These are phyloP conservation scores for Fusarium sp. DNA, from an alignment of 2,329 filamentous ascomycete genomes.

Conservation along the genomic window DNA sequence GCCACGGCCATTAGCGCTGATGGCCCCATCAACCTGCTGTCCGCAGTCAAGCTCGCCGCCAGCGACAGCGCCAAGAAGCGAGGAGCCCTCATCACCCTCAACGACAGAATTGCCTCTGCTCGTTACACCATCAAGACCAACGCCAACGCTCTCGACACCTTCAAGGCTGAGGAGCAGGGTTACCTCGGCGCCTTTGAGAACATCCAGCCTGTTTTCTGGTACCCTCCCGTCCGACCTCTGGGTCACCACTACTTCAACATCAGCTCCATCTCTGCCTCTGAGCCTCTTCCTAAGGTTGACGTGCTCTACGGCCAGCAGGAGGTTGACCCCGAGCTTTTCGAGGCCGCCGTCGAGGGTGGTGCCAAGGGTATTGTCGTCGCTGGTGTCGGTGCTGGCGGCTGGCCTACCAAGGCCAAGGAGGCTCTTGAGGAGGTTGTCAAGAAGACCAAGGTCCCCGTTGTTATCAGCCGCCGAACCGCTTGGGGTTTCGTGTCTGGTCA, in stretches of 20 bases:
- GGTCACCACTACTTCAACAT: constrained; percentile 59
- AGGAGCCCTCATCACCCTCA: constrained; percentile 70
- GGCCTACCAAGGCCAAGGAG: constrained; percentile 51
- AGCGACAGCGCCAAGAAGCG: constrained; percentile 58
- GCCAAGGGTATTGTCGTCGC: constrained; percentile 67
- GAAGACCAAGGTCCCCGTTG: constrained; percentile 57
- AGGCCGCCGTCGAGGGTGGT: constrained; percentile 59
- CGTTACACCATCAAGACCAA: constrained; percentile 71
- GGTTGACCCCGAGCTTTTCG: constrained; percentile 58
- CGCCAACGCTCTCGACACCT: constrained; percentile 71
- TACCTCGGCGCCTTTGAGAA: constrained; percentile 69
- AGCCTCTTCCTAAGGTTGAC: constrained; percentile 64
- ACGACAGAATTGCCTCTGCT: constrained; percentile 68
- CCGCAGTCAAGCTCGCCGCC: constrained; percentile 67
- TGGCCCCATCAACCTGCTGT: constrained; percentile 70
- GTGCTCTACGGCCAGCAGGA: constrained; percentile 67
- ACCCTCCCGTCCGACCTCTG: constrained; percentile 59
- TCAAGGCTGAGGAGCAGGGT: constrained; percentile 67
- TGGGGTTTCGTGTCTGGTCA: constrained; percentile 61
- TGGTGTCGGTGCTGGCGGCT: constrained; percentile 65
- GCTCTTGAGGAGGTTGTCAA: constrained; percentile 58
- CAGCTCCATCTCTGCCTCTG: constrained; percentile 36
- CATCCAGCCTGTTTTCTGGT: constrained; percentile 70
- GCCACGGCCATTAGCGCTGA: constrained; percentile 71
- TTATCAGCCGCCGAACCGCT: constrained; percentile 61